These are phyloP conservation scores for Fraxinus dipetala DNA, from an alignment of 305 asterid species.

Conservation along the genomic window DNA sequence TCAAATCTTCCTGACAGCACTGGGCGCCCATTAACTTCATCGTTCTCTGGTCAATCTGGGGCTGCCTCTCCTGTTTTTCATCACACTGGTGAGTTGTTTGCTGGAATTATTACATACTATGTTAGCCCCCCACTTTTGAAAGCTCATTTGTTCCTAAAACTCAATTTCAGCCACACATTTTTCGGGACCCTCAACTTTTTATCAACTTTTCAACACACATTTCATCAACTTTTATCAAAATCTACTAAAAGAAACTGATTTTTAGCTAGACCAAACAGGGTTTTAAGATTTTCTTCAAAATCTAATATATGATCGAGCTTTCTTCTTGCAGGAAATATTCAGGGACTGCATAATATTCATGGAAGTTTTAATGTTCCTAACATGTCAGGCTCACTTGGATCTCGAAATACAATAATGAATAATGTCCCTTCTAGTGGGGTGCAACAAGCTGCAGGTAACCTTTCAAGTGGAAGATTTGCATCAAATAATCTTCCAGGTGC, in stretches of 20 bases:
- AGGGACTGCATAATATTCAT: slow-evolving; percentile 88
- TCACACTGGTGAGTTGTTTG: slow-evolving; percentile 64
- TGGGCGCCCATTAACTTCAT: slow-evolving; percentile 74
- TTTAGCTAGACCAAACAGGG: neutral
- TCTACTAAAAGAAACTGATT: neutral
- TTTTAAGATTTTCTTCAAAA: slow-evolving; percentile 6
- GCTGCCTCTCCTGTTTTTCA: slow-evolving; percentile 85
- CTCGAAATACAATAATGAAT: slow-evolving; percentile 76
- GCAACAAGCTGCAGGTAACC: slow-evolving; percentile 80
- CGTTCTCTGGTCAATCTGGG: slow-evolving; percentile 93
- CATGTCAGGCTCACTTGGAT: slow-evolving; percentile 85
- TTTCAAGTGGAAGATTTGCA: slow-evolving; percentile 84
- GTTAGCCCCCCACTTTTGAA: neutral
- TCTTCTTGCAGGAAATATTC: slow-evolving; percentile 71
- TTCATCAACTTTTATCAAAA: neutral
- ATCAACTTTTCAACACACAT: neutral
- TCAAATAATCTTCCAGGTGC: slow-evolving; percentile 82
- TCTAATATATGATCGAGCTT: slow-evolving; percentile 26
- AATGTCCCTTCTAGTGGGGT: slow-evolving; percentile 85
- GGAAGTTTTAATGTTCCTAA: slow-evolving; percentile 80
- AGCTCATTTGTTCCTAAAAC: neutral
- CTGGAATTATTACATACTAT: slow-evolving; percentile 15
- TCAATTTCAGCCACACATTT: neutral
- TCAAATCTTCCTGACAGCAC: slow-evolving; percentile 87
- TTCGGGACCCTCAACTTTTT: neutral